A percentile compares a stretch with the other conserved stretches of the same genome.
phyloP scores from a whole-genome alignment of 768 basidiomycete genomes.

The Suillus cothurnatus region DNA sequence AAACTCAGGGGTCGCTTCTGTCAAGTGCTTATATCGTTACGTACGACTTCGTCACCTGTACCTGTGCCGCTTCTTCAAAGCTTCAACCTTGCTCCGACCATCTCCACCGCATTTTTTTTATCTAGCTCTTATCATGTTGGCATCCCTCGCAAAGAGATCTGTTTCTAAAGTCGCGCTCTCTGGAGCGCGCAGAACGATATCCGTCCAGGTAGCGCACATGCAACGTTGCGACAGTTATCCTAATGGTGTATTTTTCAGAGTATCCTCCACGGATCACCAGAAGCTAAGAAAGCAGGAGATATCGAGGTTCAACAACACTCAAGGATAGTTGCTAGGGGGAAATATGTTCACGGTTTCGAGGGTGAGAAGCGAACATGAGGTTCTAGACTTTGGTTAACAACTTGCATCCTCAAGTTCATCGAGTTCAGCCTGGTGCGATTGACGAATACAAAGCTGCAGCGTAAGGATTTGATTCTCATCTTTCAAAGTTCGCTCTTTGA shows the following conservation, averaged over 20 bases:
- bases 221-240: slow-evolving; percentile 26
- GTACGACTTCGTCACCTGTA: background rate
- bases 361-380: slow-evolving; percentile 42
- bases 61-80: background rate
- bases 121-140: slow-evolving; percentile 23
- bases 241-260: slow-evolving; percentile 50
- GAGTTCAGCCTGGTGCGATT: slow-evolving; percentile 77
- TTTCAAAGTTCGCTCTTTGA: slow-evolving; percentile 9
- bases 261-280: slow-evolving; percentile 89
- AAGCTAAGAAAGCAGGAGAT: slow-evolving; percentile 84
- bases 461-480: slow-evolving; percentile 44
- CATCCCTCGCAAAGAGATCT: slow-evolving; percentile 19
- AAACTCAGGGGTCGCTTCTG: slow-evolving; percentile 5
- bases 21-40: background rate
- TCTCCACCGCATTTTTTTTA: background rate
- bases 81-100: background rate
- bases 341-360: slow-evolving; percentile 91
- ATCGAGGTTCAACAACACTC: slow-evolving; percentile 81
- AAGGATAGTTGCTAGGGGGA: slow-evolving; percentile 85
- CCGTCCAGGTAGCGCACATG: slow-evolving; percentile 56
- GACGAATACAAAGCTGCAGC: slow-evolving; percentile 89
- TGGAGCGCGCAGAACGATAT: slow-evolving; percentile 50
- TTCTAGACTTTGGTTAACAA: slow-evolving; percentile 9
- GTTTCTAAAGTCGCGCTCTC: slow-evolving; percentile 18
- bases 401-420: slow-evolving; percentile 60